These are phyloP conservation scores for Cercospora janseana DNA, from an alignment of 2,329 filamentous ascomycete genomes.

Conservation along the genomic window DNA sequence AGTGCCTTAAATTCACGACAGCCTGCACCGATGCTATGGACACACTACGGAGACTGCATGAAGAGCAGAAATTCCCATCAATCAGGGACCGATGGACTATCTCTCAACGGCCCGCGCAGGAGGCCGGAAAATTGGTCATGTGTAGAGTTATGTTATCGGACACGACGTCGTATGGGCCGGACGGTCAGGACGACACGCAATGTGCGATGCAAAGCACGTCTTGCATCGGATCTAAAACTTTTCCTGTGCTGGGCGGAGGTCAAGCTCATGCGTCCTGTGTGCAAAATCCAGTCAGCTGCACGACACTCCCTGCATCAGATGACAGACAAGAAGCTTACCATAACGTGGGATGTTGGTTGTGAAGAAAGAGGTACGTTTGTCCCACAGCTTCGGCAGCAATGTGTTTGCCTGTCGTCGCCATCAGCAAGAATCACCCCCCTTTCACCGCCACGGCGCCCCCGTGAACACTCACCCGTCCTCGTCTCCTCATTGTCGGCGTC, in stretches of 20 bases:
- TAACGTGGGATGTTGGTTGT: conserved; percentile 49
- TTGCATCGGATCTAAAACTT: conserved; percentile 45
- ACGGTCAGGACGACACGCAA: too few relatives aligned
- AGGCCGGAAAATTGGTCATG: too few relatives aligned
- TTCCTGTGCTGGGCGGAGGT: conserved; percentile 52
- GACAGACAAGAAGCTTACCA: conserved; percentile 35
- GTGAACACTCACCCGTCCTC: conserved; percentile 39
- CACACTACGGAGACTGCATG: too few relatives aligned
- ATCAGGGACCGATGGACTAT: too few relatives aligned
- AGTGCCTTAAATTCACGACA: too few relatives aligned
- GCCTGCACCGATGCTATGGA: too few relatives aligned
- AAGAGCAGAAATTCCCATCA: too few relatives aligned
- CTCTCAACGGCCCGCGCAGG: too few relatives aligned
- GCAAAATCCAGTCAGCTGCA: not conserved
- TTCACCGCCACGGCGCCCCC: too few relatives aligned
- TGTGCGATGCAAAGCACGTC: not conserved
- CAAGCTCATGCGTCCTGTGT: conserved; percentile 46
- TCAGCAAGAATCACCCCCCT: not conserved
- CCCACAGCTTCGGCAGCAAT: conserved; percentile 60
- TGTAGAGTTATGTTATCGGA: too few relatives aligned
- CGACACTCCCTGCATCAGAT: too few relatives aligned
- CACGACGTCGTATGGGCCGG: not conserved
- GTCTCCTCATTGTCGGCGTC: conserved; percentile 53
- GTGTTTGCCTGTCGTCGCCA: conserved; percentile 41
- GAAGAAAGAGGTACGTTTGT: conserved; percentile 55